Conservation (phyloP, 2,329 filamentous ascomycete species). For the Xylariales sp. region DNA sequence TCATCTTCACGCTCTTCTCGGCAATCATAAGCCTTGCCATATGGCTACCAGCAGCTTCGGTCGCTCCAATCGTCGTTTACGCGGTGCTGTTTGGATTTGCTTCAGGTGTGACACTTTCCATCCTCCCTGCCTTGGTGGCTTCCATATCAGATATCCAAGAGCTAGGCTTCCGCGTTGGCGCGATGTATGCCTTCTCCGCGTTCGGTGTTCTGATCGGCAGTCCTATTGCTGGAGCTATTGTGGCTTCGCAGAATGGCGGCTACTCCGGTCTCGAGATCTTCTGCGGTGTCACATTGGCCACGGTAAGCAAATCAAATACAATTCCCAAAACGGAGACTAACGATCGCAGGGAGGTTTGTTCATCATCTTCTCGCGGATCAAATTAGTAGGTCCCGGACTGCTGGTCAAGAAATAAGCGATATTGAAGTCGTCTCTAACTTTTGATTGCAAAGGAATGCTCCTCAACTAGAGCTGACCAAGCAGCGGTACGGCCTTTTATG, state of each 20-base stretch:
- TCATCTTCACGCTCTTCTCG: conserved; percentile 38
- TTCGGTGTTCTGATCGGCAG: conserved; percentile 51
- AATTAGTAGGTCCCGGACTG: not conserved
- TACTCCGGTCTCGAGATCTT: conserved; percentile 64
- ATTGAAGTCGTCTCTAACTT: no score
- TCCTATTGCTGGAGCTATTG: conserved; percentile 50
- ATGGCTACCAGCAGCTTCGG: conserved; percentile 28
- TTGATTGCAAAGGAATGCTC: no score
- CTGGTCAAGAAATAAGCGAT: not conserved
- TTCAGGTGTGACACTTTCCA: conserved; percentile 29
- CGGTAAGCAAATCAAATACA: not conserved
- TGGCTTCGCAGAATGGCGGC: conserved; percentile 44
- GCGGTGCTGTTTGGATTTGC: conserved; percentile 30
- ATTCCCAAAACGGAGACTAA: not conserved
- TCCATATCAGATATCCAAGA: conserved; percentile 52
- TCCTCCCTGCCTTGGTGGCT: conserved; percentile 27
- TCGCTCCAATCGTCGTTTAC: conserved; percentile 24
- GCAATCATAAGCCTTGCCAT: conserved; percentile 29
- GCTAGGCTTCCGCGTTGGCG: conserved; percentile 35
- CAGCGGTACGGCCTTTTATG: no score
- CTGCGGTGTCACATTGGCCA: conserved; percentile 47
- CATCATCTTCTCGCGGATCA: not conserved
- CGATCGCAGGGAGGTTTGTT: not conserved
- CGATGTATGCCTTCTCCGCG: conserved; percentile 13
- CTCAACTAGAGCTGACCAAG: no score